Conservation (phyloP, 169 alveolate genomes). For the Plasmodium sp. region DNA sequence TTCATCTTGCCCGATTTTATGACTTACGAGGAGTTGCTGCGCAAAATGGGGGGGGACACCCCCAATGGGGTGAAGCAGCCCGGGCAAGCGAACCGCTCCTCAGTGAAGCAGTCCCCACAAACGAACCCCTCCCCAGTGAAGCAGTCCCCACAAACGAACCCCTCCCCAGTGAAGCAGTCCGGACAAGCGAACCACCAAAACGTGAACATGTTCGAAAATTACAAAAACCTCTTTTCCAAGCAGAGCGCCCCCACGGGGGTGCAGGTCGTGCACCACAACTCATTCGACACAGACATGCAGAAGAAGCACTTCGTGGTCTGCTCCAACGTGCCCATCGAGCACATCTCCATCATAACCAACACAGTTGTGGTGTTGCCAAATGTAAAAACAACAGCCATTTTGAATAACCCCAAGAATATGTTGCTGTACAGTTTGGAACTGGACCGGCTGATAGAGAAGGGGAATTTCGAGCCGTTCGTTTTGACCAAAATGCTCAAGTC, state of each 20-base stretch:
- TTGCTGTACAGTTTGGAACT: constrained; percentile 76
- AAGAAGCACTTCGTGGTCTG: constrained; percentile 76
- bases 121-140: not conserved
- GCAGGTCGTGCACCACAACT: constrained; percentile 27
- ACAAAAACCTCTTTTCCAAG: constrained; percentile 67
- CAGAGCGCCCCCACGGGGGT: not conserved
- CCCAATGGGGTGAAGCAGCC: not conserved
- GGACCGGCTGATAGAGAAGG: constrained; percentile 75
- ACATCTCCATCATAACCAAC: constrained; percentile 79
- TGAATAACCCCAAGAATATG: constrained; percentile 63
- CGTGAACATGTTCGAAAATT: constrained; percentile 63
- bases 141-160: constrained; percentile 8
- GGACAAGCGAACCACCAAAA: not conserved
- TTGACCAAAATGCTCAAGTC: constrained; percentile 82
- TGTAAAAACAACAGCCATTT: constrained; percentile 45
- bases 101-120: constrained; percentile 1
- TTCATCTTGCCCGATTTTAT: constrained; percentile 60
- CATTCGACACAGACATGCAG: constrained; percentile 33
- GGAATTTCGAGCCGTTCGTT: constrained; percentile 78
- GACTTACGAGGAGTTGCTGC: constrained; percentile 34
- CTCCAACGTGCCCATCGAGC: constrained; percentile 61
- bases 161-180: not conserved
- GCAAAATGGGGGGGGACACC: not conserved
- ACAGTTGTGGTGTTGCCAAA: constrained; percentile 68
- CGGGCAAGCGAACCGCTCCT: not conserved